Conservation (phyloP, 2,329 filamentous ascomycete genomes). For the Fusarium sp. region DNA sequence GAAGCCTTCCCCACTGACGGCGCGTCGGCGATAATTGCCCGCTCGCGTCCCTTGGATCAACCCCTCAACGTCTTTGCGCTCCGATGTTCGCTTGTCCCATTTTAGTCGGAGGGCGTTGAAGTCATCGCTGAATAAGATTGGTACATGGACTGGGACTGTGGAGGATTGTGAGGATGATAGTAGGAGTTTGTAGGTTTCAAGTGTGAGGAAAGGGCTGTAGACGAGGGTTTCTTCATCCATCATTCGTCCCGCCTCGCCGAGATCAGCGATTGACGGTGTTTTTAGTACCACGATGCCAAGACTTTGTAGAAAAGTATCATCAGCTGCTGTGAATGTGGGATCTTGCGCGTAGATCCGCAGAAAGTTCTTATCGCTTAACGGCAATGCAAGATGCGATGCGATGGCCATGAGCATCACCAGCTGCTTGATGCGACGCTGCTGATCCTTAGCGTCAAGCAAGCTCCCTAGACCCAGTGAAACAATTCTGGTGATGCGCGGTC, state of each 20-base stretch:
- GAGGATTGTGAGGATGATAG: constrained; percentile 16
- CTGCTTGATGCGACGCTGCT: constrained; percentile 42
- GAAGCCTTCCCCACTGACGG: constrained; percentile 39
- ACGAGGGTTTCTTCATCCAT: constrained; percentile 41
- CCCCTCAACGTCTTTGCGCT: constrained; percentile 39
- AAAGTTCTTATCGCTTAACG: not conserved
- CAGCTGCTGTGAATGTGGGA: constrained; percentile 38
- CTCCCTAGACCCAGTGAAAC: constrained; percentile 41
- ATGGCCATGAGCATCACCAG: constrained; percentile 39
- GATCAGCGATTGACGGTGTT: constrained; percentile 30
- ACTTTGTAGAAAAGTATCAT: constrained; percentile 34
- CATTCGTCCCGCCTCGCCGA: constrained; percentile 39
- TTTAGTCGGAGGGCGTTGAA: constrained; percentile 42
- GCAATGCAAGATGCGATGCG: constrained; percentile 25
- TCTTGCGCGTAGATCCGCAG: constrained; percentile 39
- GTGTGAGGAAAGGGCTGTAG: constrained; percentile 44
- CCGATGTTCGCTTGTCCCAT: constrained; percentile 42
- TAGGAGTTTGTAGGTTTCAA: constrained; percentile 37
- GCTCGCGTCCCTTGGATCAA: constrained; percentile 32
- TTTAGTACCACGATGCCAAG: constrained; percentile 35
- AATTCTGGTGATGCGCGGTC: constrained; percentile 32
- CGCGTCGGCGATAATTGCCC: constrained; percentile 36
- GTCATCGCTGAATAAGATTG: constrained; percentile 42
- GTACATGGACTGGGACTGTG: not conserved
- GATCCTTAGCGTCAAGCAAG: constrained; percentile 37